Evolutionary conservation across 2,329 filamentous ascomycete species (phyloP).

Genomic region (Pseudocercospora fuligena): DNA sequence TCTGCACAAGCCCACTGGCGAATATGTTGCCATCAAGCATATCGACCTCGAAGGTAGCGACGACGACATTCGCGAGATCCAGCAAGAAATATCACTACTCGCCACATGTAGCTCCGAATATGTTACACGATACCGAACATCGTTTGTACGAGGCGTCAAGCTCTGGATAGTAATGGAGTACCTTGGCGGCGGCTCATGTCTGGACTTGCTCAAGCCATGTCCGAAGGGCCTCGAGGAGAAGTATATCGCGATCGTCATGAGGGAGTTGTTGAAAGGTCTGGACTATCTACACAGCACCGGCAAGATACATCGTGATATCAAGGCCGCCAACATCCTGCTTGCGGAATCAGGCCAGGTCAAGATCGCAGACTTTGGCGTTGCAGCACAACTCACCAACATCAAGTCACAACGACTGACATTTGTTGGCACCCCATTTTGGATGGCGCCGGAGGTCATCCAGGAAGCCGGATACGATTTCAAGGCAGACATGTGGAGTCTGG

Average conservation of each 20-base stretch:
- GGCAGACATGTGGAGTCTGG: slow-evolving; percentile 90
- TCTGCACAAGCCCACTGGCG: slow-evolving; percentile 86
- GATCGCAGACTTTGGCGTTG: slow-evolving; percentile 94
- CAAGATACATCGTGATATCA: slow-evolving; percentile 97
- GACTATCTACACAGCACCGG: slow-evolving; percentile 94
- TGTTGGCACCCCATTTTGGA: slow-evolving; percentile 96
- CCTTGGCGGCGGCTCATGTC: slow-evolving; percentile 89
- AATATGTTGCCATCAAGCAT: slow-evolving; percentile 96
- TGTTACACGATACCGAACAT: slow-evolving; percentile 95
- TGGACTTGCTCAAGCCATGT: slow-evolving; percentile 91
- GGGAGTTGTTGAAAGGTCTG: slow-evolving; percentile 84
- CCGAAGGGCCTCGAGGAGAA: slow-evolving; percentile 73
- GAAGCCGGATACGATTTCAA: slow-evolving; percentile 85
- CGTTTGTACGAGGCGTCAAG: slow-evolving; percentile 94
- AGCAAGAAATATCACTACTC: slow-evolving; percentile 93
- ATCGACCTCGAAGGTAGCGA: slow-evolving; percentile 99
- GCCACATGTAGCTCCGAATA: slow-evolving; percentile 93
- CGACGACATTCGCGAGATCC: slow-evolving; percentile 97
- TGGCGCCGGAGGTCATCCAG: slow-evolving; percentile 93
- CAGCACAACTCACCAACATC: slow-evolving; percentile 94
- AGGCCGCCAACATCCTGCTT: slow-evolving; percentile 95
- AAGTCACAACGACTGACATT: slow-evolving; percentile 98
- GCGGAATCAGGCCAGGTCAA: slow-evolving; percentile 88
- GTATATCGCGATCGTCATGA: slow-evolving; percentile 92
- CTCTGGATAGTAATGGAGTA: slow-evolving; percentile 99